A percentile compares a stretch with the other conserved stretches of the same genome.
Evolutionary conservation across 139 green algal species (phyloP).

Genomic region (Closterium sp.): DNA sequence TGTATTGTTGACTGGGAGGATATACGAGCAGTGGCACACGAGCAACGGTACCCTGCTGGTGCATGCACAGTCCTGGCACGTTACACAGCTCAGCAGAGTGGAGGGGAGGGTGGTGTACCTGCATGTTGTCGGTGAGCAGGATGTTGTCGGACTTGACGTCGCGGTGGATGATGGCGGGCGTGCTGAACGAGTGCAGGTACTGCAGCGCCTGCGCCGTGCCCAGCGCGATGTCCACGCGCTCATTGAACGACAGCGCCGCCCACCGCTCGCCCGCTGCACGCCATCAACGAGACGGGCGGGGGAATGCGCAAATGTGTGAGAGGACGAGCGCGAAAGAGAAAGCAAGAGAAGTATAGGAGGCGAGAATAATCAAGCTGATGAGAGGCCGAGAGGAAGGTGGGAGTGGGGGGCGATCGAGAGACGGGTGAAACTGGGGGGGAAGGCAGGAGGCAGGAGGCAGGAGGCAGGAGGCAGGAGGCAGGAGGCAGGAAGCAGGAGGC

Average conservation of each 20-base stretch:
- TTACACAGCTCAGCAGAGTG: no score
- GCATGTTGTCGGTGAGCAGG: not conserved
- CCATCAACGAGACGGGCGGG: not conserved
- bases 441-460: no score
- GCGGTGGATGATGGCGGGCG: slow-evolving; percentile 32
- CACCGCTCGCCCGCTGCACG: slow-evolving; percentile 4
- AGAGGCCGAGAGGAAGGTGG: no score
- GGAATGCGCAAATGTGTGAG: not conserved
- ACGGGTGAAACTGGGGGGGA: not conserved
- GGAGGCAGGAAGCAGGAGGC: not conserved
- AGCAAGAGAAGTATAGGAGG: not conserved
- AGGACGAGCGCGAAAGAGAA: not conserved
- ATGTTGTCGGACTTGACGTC: slow-evolving; percentile 30
- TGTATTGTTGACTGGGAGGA: no score
- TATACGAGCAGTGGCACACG: no score
- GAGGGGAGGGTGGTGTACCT: no score
- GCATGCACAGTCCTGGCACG: no score
- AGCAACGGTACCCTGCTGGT: no score
- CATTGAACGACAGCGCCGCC: not conserved
- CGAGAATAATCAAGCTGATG: no score
- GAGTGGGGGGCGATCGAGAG: no score
- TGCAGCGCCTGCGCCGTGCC: slow-evolving; percentile 23
- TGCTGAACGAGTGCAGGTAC: slow-evolving; percentile 25
- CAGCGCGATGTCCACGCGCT: slow-evolving; percentile 23
- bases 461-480: no score